Percentiles rank a stretch among this genome's conserved stretches.
Conservation (phyloP, 1,284 basidiomycete genomes). For the Omphalotus olearius region DNA sequence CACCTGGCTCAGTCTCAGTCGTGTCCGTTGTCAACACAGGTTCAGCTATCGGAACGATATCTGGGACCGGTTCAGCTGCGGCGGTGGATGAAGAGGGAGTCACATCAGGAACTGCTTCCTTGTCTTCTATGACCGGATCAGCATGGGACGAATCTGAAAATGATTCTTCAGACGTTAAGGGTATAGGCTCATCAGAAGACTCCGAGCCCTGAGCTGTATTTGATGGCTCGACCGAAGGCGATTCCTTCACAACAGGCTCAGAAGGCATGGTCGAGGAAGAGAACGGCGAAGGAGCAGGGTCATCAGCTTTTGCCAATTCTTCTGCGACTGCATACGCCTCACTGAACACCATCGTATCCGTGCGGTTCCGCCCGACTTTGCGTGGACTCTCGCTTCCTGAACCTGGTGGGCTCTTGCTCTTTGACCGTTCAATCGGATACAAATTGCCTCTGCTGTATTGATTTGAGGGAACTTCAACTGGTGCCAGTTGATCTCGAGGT, state of each 20-base stretch:
- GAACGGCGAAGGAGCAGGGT: not conserved
- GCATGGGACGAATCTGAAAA: not conserved
- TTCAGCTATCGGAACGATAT: not conserved
- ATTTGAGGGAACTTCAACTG: not conserved
- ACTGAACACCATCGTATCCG: conserved; percentile 75
- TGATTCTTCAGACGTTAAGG: not conserved
- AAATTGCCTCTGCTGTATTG: not conserved
- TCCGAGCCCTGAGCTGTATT: not conserved
- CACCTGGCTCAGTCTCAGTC: not conserved
- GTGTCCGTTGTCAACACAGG: not conserved
- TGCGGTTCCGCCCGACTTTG: conserved; percentile 55
- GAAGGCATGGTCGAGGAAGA: conserved; percentile 2
- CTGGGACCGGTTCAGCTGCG: not conserved
- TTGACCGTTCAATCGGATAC: conserved; percentile 14
- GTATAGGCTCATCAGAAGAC: not conserved
- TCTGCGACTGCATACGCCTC: conserved; percentile 43
- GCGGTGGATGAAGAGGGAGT: conserved; percentile 7
- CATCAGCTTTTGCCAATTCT: conserved; percentile 30
- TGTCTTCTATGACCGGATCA: not conserved
- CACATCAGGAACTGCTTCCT: not conserved
- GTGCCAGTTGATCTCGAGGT: not conserved
- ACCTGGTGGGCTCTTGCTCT: conserved; percentile 26
- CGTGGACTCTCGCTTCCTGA: conserved; percentile 44
- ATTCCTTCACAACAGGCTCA: not conserved
- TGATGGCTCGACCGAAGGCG: not conserved